Base-by-base conservation (phyloP, 257 asterid species). In the Datura wrightii region DNA sequence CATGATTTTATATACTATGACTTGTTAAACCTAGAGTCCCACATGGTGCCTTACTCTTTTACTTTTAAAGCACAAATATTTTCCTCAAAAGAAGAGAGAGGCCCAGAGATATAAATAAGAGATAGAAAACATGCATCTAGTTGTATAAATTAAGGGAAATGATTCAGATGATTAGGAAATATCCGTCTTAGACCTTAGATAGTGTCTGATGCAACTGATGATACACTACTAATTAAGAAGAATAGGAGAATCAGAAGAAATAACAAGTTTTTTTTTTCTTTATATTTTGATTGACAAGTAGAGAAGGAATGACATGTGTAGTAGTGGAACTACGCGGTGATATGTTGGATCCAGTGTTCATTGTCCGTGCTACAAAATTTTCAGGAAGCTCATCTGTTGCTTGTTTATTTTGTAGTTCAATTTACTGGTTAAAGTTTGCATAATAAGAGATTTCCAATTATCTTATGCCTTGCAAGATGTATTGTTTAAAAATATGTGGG, bases 101-200 rank as follows among this genome's bases (percentile, higher is more conserved):
- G 34, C 31, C 81, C 34, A 48, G 11, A 14, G 8, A 31, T 76
- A 24, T 48, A 24, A 37, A 50, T 48, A 72, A 72, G 81, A 34
- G 15, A 70, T 18, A 39, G 39, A n/a, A n/a, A 72, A 44, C 56
- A 71, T n/a, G 55, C 37, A 71, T 18, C 55, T 42, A 71, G 79
- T 44, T 42, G 18, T 71, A 42, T 50, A 53, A 76, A 52, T 74
- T 48, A 52, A 76, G 31, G 62, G 63, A 76, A 76, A 7, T 53
- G 48, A 50, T 76, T 50, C 81, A 76, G 59, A 50, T 24, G 81
- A 50, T 76, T 50, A 50, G 62, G 82, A 76, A 63, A 76, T 4
- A 52, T 76, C 46, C n/a, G 9, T 52, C 11, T 63, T 24, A 10
- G 42, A 15, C 63, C 82, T 76, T 76, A 52, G 19, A 31, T 76